A percentile compares a stretch with the other conserved stretches of the same genome.
Conservation (phyloP, 805 yeast genomes). For the Schwanniomyces pseudopolymorphus region DNA sequence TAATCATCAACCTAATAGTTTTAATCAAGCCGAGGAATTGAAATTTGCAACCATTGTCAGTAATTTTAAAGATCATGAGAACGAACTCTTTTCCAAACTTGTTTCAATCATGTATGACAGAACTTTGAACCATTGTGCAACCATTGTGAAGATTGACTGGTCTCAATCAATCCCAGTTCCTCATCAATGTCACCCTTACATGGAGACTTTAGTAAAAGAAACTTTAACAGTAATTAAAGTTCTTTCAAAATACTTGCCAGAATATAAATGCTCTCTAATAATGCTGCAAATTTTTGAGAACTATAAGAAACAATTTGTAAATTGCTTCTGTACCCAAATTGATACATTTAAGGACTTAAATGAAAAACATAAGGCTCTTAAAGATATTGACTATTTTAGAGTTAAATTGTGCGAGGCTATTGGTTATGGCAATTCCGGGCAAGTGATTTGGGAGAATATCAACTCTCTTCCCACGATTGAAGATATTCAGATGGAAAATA, state of each 20-base stretch:
- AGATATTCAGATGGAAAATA: conserved; percentile 46
- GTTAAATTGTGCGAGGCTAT: conserved; percentile 58
- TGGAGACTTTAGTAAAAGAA: conserved; percentile 66
- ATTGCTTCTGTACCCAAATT: conserved; percentile 47
- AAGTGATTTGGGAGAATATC: conserved; percentile 60
- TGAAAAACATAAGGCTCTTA: conserved; percentile 54
- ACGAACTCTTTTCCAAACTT: conserved; percentile 60
- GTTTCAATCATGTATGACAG: conserved; percentile 73
- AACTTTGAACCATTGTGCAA: conserved; percentile 48
- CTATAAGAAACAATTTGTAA: conserved; percentile 56
- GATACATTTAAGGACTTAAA: conserved; percentile 49
- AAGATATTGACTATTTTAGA: conserved; percentile 63
- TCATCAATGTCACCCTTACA: conserved; percentile 57
- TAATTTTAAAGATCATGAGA: conserved; percentile 57
- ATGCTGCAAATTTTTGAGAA: conserved; percentile 54
- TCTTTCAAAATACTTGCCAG: conserved; percentile 56
- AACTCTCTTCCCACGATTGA: conserved; percentile 52
- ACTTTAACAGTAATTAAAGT: conserved; percentile 63
- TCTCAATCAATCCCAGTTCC: conserved; percentile 41
- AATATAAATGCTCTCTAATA: conserved; percentile 43
- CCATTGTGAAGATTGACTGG: conserved; percentile 52
- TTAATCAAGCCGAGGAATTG: conserved; percentile 22
- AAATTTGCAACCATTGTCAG: conserved; percentile 31
- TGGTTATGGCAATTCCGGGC: conserved; percentile 63
- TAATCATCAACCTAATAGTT: conserved; percentile 9